phyloP scores from a whole-genome alignment of 106 monocot species.

The Amphibolis antarctica region DNA sequence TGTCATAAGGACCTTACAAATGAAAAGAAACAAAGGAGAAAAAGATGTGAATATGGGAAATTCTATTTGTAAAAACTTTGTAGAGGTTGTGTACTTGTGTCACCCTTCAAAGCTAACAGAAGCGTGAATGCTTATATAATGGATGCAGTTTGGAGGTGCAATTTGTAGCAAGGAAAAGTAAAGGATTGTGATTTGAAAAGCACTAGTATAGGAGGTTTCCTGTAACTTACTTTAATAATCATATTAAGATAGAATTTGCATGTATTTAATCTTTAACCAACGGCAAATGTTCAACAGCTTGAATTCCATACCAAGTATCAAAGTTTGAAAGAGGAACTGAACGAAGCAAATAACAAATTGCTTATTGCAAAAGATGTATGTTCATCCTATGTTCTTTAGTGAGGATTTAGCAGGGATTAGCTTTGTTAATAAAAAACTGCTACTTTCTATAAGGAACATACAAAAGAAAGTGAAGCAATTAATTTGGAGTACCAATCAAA shows the following conservation, averaged over 20 bases:
- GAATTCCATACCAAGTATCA: slow-evolving; percentile 29
- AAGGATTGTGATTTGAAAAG: no score
- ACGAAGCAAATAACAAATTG: slow-evolving; percentile 28
- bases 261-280: background rate
- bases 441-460: slow-evolving; percentile 33
- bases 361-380: slow-evolving; percentile 33
- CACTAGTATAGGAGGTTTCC: no score
- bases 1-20: no score
- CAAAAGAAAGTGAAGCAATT: slow-evolving; percentile 24
- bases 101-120: no score
- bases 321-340: slow-evolving; percentile 41
- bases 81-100: no score
- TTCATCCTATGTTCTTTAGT: background rate
- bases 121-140: no score
- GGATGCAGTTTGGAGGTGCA: no score
- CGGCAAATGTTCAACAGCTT: slow-evolving; percentile 19
- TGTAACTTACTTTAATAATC: no score
- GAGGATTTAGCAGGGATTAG: background rate
- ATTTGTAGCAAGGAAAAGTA: no score
- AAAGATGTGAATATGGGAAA: no score
- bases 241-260: background rate
- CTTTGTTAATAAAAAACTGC: background rate
- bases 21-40: no score
- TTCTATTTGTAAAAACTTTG: no score
- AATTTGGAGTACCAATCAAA: slow-evolving; percentile 28